These are phyloP conservation scores for Lachancea meyersii DNA, from an alignment of 805 yeast genomes.

Conservation along the genomic window DNA sequence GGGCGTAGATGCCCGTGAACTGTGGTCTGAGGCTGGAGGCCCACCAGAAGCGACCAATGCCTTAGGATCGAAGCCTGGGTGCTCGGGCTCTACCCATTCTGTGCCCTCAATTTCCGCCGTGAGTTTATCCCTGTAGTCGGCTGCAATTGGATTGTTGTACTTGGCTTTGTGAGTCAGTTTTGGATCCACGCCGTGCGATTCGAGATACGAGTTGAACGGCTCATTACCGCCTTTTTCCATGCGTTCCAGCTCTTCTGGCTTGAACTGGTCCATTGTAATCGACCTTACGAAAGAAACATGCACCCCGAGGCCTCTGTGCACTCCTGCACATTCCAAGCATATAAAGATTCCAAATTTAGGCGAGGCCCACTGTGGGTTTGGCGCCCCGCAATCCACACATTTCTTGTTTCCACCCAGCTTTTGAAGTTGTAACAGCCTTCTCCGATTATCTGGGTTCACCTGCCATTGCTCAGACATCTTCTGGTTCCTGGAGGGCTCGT, in stretches of 20 bases:
- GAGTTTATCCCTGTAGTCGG: constrained; percentile 81
- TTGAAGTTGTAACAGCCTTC: constrained; percentile 70
- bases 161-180: constrained; percentile 61
- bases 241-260: constrained; percentile 78
- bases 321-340: constrained; percentile 96
- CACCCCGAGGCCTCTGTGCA: constrained; percentile 92
- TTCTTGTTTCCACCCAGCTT: constrained; percentile 76
- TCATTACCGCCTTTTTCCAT: constrained; percentile 96
- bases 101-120: constrained; percentile 69
- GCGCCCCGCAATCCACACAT: constrained; percentile 92
- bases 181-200: constrained; percentile 62
- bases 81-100: constrained; percentile 62
- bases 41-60: constrained; percentile 11
- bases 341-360: constrained; percentile 97
- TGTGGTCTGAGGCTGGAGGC: background rate
- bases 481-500: background rate
- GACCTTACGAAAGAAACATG: constrained; percentile 95
- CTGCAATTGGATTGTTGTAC: constrained; percentile 88
- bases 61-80: constrained; percentile 35
- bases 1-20: constrained; percentile 3
- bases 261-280: constrained; percentile 98
- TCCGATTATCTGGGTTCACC: constrained; percentile 87
- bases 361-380: constrained; percentile 99
- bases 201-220: constrained; percentile 62
- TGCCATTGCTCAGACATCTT: constrained; percentile 63